Percentiles rank a stretch among this genome's conserved stretches.
phyloP scores from a whole-genome alignment of 345 rosid species.

The Balakata baccata region DNA sequence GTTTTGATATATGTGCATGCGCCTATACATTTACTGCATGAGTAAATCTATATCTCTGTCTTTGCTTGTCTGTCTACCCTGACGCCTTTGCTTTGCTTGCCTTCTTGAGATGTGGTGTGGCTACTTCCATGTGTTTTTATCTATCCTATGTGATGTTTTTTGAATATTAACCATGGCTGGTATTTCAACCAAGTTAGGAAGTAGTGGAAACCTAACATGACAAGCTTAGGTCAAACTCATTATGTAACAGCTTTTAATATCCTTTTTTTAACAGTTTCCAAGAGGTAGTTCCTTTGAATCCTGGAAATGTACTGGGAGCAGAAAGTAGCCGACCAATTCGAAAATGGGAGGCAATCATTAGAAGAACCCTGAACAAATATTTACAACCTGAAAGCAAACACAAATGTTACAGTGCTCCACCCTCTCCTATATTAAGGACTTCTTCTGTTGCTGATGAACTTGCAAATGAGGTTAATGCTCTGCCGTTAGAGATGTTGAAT shows the following conservation, averaged over 20 bases:
- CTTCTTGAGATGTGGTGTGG: too few relatives aligned
- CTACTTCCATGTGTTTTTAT: too few relatives aligned
- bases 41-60: too few relatives aligned
- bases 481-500: conserved; percentile 41
- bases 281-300: conserved; percentile 94
- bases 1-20: not conserved
- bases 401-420: conserved; percentile 79
- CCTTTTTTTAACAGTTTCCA: conserved; percentile 58
- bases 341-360: conserved; percentile 86
- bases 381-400: conserved; percentile 47
- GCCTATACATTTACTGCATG: too few relatives aligned
- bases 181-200: too few relatives aligned
- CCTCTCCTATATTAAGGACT: conserved; percentile 75
- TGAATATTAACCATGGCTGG: too few relatives aligned
- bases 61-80: too few relatives aligned
- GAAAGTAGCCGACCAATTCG: conserved; percentile 84
- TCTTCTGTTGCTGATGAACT: conserved; percentile 72
- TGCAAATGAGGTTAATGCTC: conserved; percentile 45
- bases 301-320: conserved; percentile 92
- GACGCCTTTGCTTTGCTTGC: too few relatives aligned
- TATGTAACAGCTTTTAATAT: not conserved
- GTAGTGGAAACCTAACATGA: too few relatives aligned
- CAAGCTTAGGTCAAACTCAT: too few relatives aligned
- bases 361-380: conserved; percentile 81
- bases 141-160: too few relatives aligned